phyloP scores from a whole-genome alignment of 1,284 basidiomycete species.

The Ceratobasidium sp. region DNA sequence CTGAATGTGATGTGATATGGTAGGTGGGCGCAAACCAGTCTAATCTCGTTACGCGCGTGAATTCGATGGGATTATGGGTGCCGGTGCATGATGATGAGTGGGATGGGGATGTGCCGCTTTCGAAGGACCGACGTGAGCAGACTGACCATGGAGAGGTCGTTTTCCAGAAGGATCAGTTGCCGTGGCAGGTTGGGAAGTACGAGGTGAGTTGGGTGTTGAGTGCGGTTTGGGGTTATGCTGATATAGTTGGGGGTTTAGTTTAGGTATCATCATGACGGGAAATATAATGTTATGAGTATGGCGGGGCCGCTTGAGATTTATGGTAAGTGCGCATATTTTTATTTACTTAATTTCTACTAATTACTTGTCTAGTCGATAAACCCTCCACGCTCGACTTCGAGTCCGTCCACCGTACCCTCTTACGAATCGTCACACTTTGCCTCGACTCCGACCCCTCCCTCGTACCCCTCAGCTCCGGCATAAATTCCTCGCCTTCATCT shows the following conservation, averaged over 20 bases:
- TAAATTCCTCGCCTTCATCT: conserved; percentile 53
- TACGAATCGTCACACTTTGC: conserved; percentile 85
- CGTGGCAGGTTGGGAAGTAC: conserved; percentile 89
- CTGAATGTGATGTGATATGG: conserved; percentile 25
- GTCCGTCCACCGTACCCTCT: conserved; percentile 74
- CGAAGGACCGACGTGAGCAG: conserved; percentile 56
- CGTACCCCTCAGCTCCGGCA: conserved; percentile 71
- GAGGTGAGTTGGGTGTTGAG: conserved; percentile 69
- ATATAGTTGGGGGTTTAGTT: conserved; percentile 60
- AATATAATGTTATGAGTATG: conserved; percentile 93
- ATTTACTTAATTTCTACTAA: background rate
- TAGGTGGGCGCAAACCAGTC: conserved; percentile 90
- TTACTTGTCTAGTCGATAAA: conserved; percentile 69
- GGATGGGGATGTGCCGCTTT: conserved; percentile 85
- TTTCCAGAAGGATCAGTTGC: conserved; percentile 83
- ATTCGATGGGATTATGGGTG: conserved; percentile 91
- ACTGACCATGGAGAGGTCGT: conserved; percentile 74
- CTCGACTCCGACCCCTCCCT: conserved; percentile 87
- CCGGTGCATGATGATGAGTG: conserved; percentile 94
- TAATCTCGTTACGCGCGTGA: conserved; percentile 85
- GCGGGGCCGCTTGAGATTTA: conserved; percentile 90
- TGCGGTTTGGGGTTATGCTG: background rate
- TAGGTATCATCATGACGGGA: conserved; percentile 92
- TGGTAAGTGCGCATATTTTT: conserved; percentile 65
- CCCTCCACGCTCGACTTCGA: conserved; percentile 73